Conservation (phyloP, 352 stramenopile genomes). For the Nothophytophthora sp. region DNA sequence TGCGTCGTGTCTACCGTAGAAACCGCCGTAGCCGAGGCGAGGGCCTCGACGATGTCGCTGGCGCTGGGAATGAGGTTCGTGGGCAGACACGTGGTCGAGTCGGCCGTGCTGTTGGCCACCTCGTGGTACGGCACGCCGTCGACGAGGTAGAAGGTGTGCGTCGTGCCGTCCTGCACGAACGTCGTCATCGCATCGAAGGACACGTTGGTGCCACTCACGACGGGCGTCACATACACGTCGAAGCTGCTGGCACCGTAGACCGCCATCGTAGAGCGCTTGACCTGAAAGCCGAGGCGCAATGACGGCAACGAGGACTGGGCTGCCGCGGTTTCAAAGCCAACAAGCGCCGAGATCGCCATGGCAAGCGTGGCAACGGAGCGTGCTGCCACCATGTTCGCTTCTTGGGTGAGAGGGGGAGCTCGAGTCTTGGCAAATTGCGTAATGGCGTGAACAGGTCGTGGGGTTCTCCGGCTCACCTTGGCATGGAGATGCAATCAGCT, state of each 20-base stretch:
- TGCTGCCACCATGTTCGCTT: constrained; percentile 13
- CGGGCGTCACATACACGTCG: constrained; percentile 43
- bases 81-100: constrained; percentile 25
- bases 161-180: constrained; percentile 29
- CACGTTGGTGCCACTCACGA: constrained; percentile 16
- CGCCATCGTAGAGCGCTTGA: constrained; percentile 54
- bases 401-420: no score
- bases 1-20: constrained; percentile 35
- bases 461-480: no score
- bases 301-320: constrained; percentile 26
- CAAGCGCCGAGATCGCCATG: background rate
- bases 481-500: no score
- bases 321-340: constrained; percentile 9
- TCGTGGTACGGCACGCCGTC: constrained; percentile 34
- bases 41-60: constrained; percentile 29
- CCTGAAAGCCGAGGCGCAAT: constrained; percentile 41
- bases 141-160: constrained; percentile 42
- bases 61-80: constrained; percentile 29
- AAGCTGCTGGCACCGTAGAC: constrained; percentile 48
- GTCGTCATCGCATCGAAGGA: constrained; percentile 41
- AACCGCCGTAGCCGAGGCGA: constrained; percentile 32
- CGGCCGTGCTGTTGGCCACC: constrained; percentile 13
- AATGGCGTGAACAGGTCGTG: no score
- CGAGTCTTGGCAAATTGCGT: no score
- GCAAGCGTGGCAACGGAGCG: background rate